Conservation (phyloP, 441 rosid genomes). For the Codiaeum variegatum region DNA sequence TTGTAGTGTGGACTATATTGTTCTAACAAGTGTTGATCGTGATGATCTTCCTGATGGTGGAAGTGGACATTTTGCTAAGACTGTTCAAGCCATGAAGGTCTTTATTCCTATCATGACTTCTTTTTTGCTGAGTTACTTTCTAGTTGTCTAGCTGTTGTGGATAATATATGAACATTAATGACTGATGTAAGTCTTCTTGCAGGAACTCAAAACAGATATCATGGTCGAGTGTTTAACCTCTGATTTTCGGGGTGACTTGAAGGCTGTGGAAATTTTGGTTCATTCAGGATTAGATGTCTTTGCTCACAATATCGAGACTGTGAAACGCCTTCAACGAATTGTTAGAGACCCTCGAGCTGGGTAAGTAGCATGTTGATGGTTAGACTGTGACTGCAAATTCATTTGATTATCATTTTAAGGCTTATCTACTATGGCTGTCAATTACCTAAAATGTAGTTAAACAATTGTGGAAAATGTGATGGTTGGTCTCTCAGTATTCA, state of each 20-base stretch:
- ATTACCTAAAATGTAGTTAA: background rate
- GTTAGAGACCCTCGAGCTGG: slow-evolving; percentile 99
- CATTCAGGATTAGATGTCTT: slow-evolving; percentile 92
- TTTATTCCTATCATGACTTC: slow-evolving; percentile 3
- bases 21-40: slow-evolving; percentile 94
- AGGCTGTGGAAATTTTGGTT: slow-evolving; percentile 74
- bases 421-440: background rate
- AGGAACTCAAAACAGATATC: slow-evolving; percentile 83
- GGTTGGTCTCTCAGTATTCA: background rate
- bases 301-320: slow-evolving; percentile 95
- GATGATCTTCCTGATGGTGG: slow-evolving; percentile 99
- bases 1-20: slow-evolving; percentile 91
- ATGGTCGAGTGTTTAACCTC: slow-evolving; percentile 98
- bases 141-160: background rate
- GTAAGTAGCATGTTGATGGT: slow-evolving; percentile 35
- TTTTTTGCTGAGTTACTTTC: slow-evolving; percentile 1
- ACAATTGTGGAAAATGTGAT: too few relatives aligned
- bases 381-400: background rate
- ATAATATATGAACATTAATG: background rate
- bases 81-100: slow-evolving; percentile 92
- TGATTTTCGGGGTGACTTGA: slow-evolving; percentile 91
- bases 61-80: slow-evolving; percentile 92
- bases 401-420: background rate
- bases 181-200: slow-evolving; percentile 19
- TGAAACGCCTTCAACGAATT: slow-evolving; percentile 85